These are phyloP conservation scores for Primulina huaijiensis DNA, from an alignment of 257 asterid species.

Conservation along the genomic window DNA sequence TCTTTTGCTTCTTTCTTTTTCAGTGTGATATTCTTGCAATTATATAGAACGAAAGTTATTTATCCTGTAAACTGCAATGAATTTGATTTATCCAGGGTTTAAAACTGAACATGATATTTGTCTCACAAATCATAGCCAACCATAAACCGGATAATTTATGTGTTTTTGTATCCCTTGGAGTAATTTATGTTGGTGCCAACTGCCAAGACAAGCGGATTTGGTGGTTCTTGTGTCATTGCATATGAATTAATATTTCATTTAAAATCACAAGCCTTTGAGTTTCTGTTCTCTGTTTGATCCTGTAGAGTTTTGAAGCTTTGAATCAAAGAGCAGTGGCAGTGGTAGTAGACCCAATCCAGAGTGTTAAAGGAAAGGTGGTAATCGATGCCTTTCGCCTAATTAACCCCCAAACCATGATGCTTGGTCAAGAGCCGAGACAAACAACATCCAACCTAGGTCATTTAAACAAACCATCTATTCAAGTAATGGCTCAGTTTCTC, in stretches of 20 bases:
- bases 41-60: background rate
- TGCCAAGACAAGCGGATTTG: background rate
- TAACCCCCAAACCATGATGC: conserved; percentile 99
- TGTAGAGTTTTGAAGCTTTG: conserved; percentile 97
- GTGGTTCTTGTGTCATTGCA: background rate
- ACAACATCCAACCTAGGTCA: conserved; percentile 97
- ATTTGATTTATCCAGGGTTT: background rate
- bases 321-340: conserved; percentile 97
- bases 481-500: conserved; percentile 36
- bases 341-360: conserved; percentile 98
- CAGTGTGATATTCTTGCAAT: background rate
- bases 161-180: background rate
- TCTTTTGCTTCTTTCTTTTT: conserved; percentile 1
- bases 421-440: conserved; percentile 98
- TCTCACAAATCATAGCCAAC: background rate
- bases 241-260: background rate
- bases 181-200: background rate
- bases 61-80: background rate
- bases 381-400: conserved; percentile 96
- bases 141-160: no score
- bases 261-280: conserved; percentile 4
- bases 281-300: conserved; percentile 18
- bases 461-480: conserved; percentile 96
- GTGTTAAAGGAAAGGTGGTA: conserved; percentile 99
- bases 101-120: background rate